These are phyloP conservation scores for Melanopsichium pennsylvanicum DNA, from an alignment of 1,284 basidiomycete species.

Conservation along the genomic window DNA sequence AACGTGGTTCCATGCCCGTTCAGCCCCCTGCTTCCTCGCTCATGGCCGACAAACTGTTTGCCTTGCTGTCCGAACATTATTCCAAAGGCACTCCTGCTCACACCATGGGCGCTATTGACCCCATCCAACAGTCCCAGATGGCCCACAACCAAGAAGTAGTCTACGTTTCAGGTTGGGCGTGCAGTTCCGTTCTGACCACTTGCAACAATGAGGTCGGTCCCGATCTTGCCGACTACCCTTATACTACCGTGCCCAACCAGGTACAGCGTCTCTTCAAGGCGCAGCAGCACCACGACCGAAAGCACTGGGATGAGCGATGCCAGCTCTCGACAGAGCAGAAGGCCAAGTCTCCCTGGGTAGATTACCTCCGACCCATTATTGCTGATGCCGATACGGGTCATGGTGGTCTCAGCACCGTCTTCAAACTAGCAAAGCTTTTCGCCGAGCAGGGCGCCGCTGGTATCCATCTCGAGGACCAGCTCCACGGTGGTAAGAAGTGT, in stretches of 20 bases:
- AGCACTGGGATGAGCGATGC: slow-evolving; percentile 64
- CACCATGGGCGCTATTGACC: slow-evolving; percentile 72
- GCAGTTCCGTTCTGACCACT: slow-evolving; percentile 75
- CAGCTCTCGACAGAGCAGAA: slow-evolving; percentile 53
- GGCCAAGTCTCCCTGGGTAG: slow-evolving; percentile 62
- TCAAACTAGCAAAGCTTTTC: slow-evolving; percentile 65
- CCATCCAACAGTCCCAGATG: slow-evolving; percentile 96
- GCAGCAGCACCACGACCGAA: slow-evolving; percentile 65
- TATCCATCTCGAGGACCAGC: slow-evolving; percentile 65
- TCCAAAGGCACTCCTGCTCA: slow-evolving; percentile 68
- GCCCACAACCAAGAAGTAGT: slow-evolving; percentile 91
- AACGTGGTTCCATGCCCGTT: slow-evolving; percentile 85
- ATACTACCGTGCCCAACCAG: slow-evolving; percentile 87
- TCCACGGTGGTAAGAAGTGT: slow-evolving; percentile 71
- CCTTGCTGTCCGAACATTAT: slow-evolving; percentile 74
- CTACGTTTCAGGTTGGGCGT: slow-evolving; percentile 96
- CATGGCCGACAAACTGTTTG: slow-evolving; percentile 82
- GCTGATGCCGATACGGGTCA: slow-evolving; percentile 65
- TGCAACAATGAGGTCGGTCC: slow-evolving; percentile 95
- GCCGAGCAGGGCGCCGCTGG: slow-evolving; percentile 68
- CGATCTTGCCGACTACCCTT: slow-evolving; percentile 93
- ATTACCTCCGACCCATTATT: slow-evolving; percentile 64
- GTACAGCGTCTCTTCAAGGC: slow-evolving; percentile 66
- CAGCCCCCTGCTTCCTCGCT: slow-evolving; percentile 77
- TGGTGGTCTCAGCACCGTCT: slow-evolving; percentile 63